Conservation (phyloP, 176 grass and related monocot genomes). For the Melocanna baccifera region DNA sequence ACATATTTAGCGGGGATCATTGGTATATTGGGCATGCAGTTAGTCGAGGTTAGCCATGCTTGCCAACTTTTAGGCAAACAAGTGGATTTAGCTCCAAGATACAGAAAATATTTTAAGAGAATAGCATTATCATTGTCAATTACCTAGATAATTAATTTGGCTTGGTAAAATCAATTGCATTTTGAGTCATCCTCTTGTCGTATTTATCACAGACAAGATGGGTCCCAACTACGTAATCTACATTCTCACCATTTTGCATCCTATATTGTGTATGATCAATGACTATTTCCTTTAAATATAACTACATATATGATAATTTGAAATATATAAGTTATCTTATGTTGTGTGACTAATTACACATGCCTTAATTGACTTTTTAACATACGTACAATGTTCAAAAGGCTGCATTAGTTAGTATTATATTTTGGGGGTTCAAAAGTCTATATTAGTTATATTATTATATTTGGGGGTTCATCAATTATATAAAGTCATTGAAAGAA, state of each 20-base stretch:
- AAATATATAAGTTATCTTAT: neutral
- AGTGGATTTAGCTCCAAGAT: neutral
- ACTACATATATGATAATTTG: neutral
- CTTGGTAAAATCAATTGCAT: neutral
- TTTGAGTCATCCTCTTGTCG: neutral
- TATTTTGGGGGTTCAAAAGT: neutral
- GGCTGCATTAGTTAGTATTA: neutral
- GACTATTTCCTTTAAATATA: neutral
- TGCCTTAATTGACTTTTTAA: neutral
- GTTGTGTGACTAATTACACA: neutral
- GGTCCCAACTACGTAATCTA: neutral
- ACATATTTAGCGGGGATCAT: neutral
- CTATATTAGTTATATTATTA: neutral
- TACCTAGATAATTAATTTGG: neutral
- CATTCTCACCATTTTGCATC: neutral
- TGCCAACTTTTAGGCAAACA: neutral
- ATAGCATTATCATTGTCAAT: neutral
- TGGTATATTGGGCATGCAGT: neutral
- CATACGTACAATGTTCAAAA: neutral
- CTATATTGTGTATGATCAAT: neutral
- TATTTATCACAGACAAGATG: neutral
- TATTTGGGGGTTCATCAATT: neutral
- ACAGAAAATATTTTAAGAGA: neutral
- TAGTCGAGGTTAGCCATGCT: neutral
- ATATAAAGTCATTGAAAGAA: neutral